Evolutionary conservation across 305 asterid genomes (phyloP).

Genomic region (Andrographis paniculata): DNA sequence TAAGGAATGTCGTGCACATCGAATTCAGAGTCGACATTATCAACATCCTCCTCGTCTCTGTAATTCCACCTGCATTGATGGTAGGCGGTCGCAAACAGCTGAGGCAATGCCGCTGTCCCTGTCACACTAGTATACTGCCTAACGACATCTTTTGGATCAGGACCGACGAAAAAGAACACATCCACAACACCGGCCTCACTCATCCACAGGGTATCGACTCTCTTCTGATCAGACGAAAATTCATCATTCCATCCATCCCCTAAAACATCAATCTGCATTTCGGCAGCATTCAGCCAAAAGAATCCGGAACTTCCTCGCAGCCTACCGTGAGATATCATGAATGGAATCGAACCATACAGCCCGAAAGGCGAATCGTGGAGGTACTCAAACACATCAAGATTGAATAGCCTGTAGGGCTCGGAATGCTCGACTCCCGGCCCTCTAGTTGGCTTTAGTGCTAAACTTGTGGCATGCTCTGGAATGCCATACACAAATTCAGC

Average conservation of each 20-base stretch:
- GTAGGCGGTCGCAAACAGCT: slow-evolving; percentile 77
- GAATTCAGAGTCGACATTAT: slow-evolving; percentile 72
- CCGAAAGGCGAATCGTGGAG: slow-evolving; percentile 89
- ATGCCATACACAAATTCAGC: slow-evolving; percentile 95
- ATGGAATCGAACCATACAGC: slow-evolving; percentile 84
- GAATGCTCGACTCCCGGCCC: slow-evolving; percentile 85
- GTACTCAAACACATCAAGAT: slow-evolving; percentile 93
- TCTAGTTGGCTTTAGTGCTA: slow-evolving; percentile 78
- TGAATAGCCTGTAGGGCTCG: slow-evolving; percentile 87
- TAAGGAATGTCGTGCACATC: slow-evolving; percentile 93
- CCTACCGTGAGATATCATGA: slow-evolving; percentile 88
- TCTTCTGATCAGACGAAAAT: slow-evolving; percentile 52
- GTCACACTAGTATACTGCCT: slow-evolving; percentile 81
- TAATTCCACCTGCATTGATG: slow-evolving; percentile 99
- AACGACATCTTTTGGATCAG: slow-evolving; percentile 84
- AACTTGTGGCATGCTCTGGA: slow-evolving; percentile 92
- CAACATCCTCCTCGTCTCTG: slow-evolving; percentile 85
- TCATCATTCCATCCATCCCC: slow-evolving; percentile 75
- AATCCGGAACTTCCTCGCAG: slow-evolving; percentile 80
- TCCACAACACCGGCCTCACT: slow-evolving; percentile 96
- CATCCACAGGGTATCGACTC: slow-evolving; percentile 94
- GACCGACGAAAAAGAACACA: slow-evolving; percentile 88
- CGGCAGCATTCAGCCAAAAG: slow-evolving; percentile 98
- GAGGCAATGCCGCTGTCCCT: slow-evolving; percentile 87
- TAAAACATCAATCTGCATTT: slow-evolving; percentile 97